phyloP scores from a whole-genome alignment of 164 flowering plant genomes.

The Echeveria elegans region DNA sequence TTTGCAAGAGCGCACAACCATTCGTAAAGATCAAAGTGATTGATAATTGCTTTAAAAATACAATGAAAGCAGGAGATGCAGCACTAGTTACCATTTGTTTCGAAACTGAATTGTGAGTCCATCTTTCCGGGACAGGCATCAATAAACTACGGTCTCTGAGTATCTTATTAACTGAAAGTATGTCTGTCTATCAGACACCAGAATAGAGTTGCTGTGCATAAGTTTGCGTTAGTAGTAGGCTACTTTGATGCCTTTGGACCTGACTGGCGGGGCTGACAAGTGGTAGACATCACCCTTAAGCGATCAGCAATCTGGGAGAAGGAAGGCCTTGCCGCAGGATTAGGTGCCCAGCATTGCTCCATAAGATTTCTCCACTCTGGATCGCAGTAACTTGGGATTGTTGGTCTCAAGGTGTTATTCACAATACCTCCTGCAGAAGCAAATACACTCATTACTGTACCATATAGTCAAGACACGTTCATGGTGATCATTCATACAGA shows the following conservation, averaged over 20 bases:
- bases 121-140: neutral
- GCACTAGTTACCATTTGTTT: no score
- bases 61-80: no score
- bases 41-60: no score
- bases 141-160: neutral
- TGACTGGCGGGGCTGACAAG: constrained; percentile 17
- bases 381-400: constrained; percentile 40
- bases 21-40: no score
- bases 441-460: neutral
- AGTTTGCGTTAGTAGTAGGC: neutral
- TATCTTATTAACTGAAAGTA: neutral
- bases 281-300: constrained; percentile 34
- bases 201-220: neutral
- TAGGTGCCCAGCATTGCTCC: constrained; percentile 64
- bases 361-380: constrained; percentile 44
- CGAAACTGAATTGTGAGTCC: no score
- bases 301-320: constrained; percentile 48
- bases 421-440: constrained; percentile 43
- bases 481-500: neutral
- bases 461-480: neutral
- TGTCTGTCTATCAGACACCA: neutral
- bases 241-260: constrained; percentile 9
- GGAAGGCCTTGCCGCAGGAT: constrained; percentile 40
- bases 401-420: constrained; percentile 48
- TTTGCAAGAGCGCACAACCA: no score